Conservation (phyloP, 116 monocot species). For the Iris pallida region DNA sequence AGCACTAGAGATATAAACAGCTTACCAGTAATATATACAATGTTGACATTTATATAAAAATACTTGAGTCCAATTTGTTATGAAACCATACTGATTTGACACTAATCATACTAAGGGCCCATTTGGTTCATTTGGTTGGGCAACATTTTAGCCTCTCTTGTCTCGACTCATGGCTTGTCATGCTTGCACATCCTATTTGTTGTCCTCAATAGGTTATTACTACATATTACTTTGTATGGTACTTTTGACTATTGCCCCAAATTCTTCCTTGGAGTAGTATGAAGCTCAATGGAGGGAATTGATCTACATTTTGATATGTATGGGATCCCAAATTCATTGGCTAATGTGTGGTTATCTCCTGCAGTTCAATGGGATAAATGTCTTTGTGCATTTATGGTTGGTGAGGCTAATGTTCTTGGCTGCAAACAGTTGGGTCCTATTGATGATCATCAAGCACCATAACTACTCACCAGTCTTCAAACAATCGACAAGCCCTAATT, state of each 20-base stretch:
- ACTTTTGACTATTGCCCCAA: conserved; percentile 74
- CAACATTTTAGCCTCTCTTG: no score
- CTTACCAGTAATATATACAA: no score
- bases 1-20: no score
- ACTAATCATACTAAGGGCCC: no score
- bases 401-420: conserved; percentile 62
- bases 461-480: conserved; percentile 43
- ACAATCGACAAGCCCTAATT: conserved; percentile 3
- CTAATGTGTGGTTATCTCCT: conserved; percentile 76
- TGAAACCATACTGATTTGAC: no score
- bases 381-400: conserved; percentile 63
- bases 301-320: conserved; percentile 50
- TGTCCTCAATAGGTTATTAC: conserved; percentile 82
- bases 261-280: conserved; percentile 80
- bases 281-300: conserved; percentile 58
- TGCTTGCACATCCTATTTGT: conserved; percentile 71
- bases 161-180: no score
- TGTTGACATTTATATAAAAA: no score
- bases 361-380: conserved; percentile 73
- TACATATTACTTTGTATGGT: conserved; percentile 90
- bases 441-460: conserved; percentile 49
- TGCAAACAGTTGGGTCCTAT: conserved; percentile 48
- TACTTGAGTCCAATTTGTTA: no score
- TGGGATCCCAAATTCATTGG: conserved; percentile 75
- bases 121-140: no score